A percentile compares a stretch with the other conserved stretches of the same genome.
These are phyloP conservation scores for Suillus weaverae DNA, from an alignment of 768 basidiomycete genomes.

Conservation along the genomic window DNA sequence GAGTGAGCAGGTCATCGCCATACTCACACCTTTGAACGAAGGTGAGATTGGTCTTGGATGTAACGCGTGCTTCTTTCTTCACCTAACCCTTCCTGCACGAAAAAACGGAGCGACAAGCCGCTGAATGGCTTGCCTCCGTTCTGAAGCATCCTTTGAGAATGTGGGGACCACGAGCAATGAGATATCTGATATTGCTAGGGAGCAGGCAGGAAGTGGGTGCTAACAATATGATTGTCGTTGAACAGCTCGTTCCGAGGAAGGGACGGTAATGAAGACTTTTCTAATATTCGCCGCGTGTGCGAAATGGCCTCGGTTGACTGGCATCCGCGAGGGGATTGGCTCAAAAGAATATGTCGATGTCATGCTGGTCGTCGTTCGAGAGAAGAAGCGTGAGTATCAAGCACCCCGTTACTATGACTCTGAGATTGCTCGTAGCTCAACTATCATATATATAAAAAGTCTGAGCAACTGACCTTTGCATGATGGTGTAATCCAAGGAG, in stretches of 20 bases:
- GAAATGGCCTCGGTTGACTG: conserved; percentile 22
- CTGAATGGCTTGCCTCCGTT: conserved; percentile 13
- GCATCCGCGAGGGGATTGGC: conserved; percentile 16
- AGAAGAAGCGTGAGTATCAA: not conserved
- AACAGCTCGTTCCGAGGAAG: conserved; percentile 21
- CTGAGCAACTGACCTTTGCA: not conserved
- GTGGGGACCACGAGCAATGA: conserved; percentile 22
- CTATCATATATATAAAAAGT: not conserved
- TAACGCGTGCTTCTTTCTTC: conserved; percentile 11
- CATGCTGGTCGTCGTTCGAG: not conserved
- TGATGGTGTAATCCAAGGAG: not conserved
- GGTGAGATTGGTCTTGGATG: not conserved
- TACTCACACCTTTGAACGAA: conserved; percentile 16
- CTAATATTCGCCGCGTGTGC: conserved; percentile 13
- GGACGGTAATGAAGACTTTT: conserved; percentile 21
- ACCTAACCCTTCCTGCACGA: conserved; percentile 17
- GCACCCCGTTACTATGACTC: not conserved
- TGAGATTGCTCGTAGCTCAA: not conserved
- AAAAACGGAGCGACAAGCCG: conserved; percentile 13
- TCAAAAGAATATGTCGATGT: conserved; percentile 20
- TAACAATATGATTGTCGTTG: conserved; percentile 23
- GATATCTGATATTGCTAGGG: conserved; percentile 18
- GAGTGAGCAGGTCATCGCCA: conserved; percentile 31
- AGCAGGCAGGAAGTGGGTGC: conserved; percentile 31
- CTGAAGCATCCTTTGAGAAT: conserved; percentile 3